Evolutionary conservation across 139 green algal species (phyloP).

Genomic region (Yamagishiella unicocca): DNA sequence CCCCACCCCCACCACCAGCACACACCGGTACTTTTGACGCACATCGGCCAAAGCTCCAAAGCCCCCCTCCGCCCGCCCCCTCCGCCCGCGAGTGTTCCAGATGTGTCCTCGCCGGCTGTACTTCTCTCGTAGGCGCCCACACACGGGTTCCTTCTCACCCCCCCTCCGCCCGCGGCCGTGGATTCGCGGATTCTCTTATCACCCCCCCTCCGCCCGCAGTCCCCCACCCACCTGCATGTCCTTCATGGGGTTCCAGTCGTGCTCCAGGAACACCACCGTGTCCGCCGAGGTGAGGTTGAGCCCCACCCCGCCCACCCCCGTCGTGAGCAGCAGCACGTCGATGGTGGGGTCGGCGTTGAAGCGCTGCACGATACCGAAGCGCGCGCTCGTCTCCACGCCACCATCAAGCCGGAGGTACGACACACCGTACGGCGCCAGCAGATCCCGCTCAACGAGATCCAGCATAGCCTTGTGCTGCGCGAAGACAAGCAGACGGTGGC

Average conservation of each 20-base stretch:
- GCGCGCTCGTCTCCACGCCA: conserved; percentile 74
- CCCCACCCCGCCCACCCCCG: conserved; percentile 91
- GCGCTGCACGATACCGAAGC: conserved; percentile 87
- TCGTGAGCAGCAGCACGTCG: conserved; percentile 97
- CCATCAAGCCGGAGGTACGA: conserved; percentile 94
- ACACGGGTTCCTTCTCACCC: no score
- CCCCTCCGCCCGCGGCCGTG: no score
- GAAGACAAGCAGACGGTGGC: conserved; percentile 96
- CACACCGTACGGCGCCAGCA: conserved; percentile 81
- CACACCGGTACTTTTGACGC: no score
- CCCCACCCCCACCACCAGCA: no score
- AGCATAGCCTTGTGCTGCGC: conserved; percentile 92
- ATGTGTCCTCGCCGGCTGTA: no score
- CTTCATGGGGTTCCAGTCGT: conserved; percentile 99
- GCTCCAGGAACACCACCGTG: conserved; percentile 99
- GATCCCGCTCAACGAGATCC: conserved; percentile 89
- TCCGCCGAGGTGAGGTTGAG: conserved; percentile 97
- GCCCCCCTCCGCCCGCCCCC: no score
- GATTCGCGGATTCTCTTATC: no score
- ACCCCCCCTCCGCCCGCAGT: no score
- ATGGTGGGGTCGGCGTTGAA: conserved; percentile 99
- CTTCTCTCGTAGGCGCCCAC: no score
- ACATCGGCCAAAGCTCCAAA: no score
- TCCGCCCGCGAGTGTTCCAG: no score
- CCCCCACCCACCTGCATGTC: conserved; percentile 88